Conservation (phyloP, 2,329 filamentous ascomycete genomes). For the Stachybotrys echinatus region DNA sequence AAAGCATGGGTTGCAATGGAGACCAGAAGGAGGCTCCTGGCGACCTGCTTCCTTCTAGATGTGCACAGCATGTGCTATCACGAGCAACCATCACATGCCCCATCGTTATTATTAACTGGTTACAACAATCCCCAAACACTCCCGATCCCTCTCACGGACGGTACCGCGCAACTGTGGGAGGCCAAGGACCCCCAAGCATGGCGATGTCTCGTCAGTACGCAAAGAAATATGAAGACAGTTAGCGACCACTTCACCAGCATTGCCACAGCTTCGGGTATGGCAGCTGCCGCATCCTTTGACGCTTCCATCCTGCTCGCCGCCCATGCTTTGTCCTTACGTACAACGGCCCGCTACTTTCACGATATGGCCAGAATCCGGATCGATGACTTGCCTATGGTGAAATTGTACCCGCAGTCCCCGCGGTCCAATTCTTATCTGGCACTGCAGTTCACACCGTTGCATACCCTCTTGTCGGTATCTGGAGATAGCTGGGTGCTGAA, state of each 20-base stretch:
- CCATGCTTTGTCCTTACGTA: constrained; percentile 11
- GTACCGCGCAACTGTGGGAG: constrained; percentile 43
- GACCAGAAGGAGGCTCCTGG: constrained; percentile 46
- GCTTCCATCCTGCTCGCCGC: constrained; percentile 32
- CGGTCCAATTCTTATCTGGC: constrained; percentile 51
- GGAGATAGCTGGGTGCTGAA: constrained; percentile 55
- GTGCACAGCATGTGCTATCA: constrained; percentile 50
- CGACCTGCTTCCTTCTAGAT: constrained; percentile 52
- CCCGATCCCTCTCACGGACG: constrained; percentile 40
- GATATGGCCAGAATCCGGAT: constrained; percentile 15
- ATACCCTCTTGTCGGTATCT: constrained; percentile 50
- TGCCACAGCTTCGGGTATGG: constrained; percentile 29
- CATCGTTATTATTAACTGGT: constrained; percentile 28
- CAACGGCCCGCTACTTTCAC: constrained; percentile 18
- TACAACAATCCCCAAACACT: constrained; percentile 26
- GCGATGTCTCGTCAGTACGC: constrained; percentile 28
- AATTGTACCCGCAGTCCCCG: constrained; percentile 38
- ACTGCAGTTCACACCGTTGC: constrained; percentile 53
- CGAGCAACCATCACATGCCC: constrained; percentile 36
- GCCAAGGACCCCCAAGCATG: constrained; percentile 40
- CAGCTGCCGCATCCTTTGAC: constrained; percentile 31
- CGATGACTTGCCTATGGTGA: constrained; percentile 22
- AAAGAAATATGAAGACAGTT: constrained; percentile 16
- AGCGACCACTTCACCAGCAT: constrained; percentile 23
- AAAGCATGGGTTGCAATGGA: constrained; percentile 47